These are phyloP conservation scores for Xerocomus cyaneibrunnescens DNA, from an alignment of 1,284 basidiomycete genomes.

Conservation along the genomic window DNA sequence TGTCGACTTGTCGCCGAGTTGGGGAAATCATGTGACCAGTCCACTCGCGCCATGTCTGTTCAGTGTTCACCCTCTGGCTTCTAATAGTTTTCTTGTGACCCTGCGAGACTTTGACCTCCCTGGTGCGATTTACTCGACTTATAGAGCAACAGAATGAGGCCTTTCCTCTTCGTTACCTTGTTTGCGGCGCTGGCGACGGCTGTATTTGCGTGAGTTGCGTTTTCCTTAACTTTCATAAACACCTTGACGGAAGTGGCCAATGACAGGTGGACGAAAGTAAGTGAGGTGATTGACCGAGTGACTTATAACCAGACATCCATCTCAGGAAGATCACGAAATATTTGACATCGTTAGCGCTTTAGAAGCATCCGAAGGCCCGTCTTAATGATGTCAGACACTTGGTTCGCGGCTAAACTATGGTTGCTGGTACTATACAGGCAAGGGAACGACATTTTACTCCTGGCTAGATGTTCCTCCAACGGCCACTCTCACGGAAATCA, in stretches of 20 bases:
- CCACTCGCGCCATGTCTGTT: no score
- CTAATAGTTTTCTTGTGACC: background rate
- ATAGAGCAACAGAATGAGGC: slow-evolving; percentile 38
- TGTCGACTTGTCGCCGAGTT: no score
- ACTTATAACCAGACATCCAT: slow-evolving; percentile 9
- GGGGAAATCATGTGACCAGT: background rate
- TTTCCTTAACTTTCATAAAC: background rate
- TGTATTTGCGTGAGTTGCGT: slow-evolving; percentile 47
- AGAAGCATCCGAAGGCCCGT: slow-evolving; percentile 75
- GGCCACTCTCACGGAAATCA: slow-evolving; percentile 72
- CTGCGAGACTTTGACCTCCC: background rate
- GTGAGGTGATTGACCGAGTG: slow-evolving; percentile 11
- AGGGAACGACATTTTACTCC: slow-evolving; percentile 88
- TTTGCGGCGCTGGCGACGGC: slow-evolving; percentile 45
- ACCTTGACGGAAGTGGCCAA: slow-evolving; percentile 2
- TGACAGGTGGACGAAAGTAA: slow-evolving; percentile 69
- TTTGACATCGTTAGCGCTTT: slow-evolving; percentile 91
- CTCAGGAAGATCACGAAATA: slow-evolving; percentile 89
- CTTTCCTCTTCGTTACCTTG: slow-evolving; percentile 38
- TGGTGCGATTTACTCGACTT: background rate
- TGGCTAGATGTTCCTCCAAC: slow-evolving; percentile 74
- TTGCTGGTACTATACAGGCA: slow-evolving; percentile 46
- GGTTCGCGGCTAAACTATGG: slow-evolving; percentile 3
- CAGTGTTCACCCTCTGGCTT: no score
- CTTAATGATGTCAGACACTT: background rate